phyloP scores from a whole-genome alignment of 2,329 filamentous ascomycete genomes.

The Hyphodiscus sp. region DNA sequence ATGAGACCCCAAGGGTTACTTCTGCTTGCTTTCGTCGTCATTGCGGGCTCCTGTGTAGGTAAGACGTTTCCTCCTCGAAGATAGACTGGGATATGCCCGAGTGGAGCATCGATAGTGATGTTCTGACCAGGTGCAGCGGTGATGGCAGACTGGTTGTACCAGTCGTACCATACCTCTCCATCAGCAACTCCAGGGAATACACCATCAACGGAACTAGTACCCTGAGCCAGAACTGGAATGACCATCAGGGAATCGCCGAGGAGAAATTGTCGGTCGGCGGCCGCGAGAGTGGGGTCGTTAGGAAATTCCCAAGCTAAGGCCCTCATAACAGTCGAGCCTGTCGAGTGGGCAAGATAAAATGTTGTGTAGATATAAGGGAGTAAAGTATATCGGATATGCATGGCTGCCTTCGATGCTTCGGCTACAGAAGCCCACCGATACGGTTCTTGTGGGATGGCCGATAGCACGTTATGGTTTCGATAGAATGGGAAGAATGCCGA shows the following conservation, averaged over 20 bases:
- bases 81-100: conserved; percentile 66
- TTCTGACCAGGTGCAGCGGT: conserved; percentile 46
- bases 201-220: conserved; percentile 53
- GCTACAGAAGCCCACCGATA: conserved; percentile 63
- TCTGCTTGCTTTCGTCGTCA: conserved; percentile 59
- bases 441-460: conserved; percentile 59
- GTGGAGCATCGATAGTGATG: conserved; percentile 52
- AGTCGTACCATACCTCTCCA: conserved; percentile 68
- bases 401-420: conserved; percentile 57
- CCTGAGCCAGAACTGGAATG: conserved; percentile 59
- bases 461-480: conserved; percentile 65
- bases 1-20: conserved; percentile 62
- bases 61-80: conserved; percentile 62
- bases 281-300: conserved; percentile 59
- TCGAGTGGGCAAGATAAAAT: conserved; percentile 58
- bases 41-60: conserved; percentile 59
- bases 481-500: conserved; percentile 74
- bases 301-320: conserved; percentile 71
- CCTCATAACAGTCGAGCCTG: conserved; percentile 64
- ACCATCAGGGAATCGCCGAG: conserved; percentile 61
- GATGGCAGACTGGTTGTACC: conserved; percentile 62
- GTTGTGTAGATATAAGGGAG: conserved; percentile 73
- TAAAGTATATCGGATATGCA: conserved; percentile 63
- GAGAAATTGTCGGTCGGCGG: conserved; percentile 65
- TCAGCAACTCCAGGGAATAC: conserved; percentile 61